Conservation (phyloP, 2,329 filamentous ascomycete genomes). For the Hypoxylon sp. region DNA sequence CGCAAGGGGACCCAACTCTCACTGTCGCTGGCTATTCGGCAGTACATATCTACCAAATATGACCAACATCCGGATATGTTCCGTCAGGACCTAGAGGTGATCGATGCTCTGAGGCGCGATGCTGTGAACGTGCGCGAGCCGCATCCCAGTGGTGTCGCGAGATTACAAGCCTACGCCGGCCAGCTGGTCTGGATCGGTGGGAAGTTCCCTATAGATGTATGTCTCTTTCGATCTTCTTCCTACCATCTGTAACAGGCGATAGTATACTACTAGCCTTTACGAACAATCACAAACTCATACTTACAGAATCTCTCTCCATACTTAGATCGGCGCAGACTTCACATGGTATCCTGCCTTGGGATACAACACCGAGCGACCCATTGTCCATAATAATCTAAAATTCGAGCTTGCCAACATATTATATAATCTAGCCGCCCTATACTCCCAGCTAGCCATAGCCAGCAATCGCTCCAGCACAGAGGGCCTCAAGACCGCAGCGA, state of each 20-base stretch:
- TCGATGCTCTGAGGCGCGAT: conserved; percentile 85
- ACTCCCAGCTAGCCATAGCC: conserved; percentile 89
- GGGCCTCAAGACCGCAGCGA: conserved; percentile 88
- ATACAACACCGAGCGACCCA: conserved; percentile 84
- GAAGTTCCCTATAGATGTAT: conserved; percentile 95
- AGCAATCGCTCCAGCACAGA: conserved; percentile 84
- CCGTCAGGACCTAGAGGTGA: conserved; percentile 83
- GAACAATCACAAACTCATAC: conserved; percentile 28
- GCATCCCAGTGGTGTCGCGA: conserved; percentile 86
- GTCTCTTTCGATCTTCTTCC: conserved; percentile 48
- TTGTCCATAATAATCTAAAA: conserved; percentile 76
- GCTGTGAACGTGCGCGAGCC: conserved; percentile 92
- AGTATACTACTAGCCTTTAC: not conserved
- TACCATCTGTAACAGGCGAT: conserved; percentile 6
- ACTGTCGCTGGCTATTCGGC: conserved; percentile 85
- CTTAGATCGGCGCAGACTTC: conserved; percentile 91
- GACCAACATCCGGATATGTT: conserved; percentile 99
- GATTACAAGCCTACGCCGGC: conserved; percentile 91
- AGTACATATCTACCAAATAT: conserved; percentile 98
- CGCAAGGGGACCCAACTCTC: conserved; percentile 85
- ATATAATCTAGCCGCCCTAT: conserved; percentile 93
- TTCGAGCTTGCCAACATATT: conserved; percentile 93
- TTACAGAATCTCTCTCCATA: conserved; percentile 30
- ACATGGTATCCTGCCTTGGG: conserved; percentile 95
- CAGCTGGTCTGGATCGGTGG: conserved; percentile 94